Percentiles rank a stretch among this genome's conserved stretches.
These are phyloP conservation scores for Fusarium paranaense DNA, from an alignment of 2,329 filamentous ascomycete species.

Conservation along the genomic window DNA sequence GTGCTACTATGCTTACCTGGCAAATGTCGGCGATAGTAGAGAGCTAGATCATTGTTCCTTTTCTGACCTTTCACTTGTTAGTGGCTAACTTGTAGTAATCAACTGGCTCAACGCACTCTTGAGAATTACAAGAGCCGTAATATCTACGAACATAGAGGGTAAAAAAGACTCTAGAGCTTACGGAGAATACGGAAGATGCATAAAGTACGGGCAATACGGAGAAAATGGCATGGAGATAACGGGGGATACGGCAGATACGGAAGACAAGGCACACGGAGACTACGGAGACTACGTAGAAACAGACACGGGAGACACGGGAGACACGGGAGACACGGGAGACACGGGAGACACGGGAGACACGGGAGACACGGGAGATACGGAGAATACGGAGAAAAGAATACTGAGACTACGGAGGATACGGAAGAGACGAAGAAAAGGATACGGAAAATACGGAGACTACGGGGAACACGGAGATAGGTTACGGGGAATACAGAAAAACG, in stretches of 20 bases:
- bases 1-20: neutral
- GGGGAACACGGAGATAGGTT: neutral
- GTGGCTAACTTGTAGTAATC: neutral
- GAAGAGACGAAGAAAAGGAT: neutral
- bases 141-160: neutral
- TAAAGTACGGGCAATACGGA: neutral
- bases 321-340: neutral
- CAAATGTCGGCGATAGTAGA: neutral
- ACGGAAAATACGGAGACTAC: neutral
- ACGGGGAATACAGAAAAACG: neutral
- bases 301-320: neutral
- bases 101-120: neutral
- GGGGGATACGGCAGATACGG: neutral
- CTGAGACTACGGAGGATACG: neutral
- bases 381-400: neutral
- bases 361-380: neutral
- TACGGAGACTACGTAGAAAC: neutral
- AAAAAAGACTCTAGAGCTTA: no score
- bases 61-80: neutral
- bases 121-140: neutral
- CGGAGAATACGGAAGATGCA: neutral
- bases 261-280: neutral
- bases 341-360: neutral
- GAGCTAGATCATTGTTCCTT: neutral
- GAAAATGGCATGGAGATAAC: neutral